Conservation (phyloP, 176 grass and related monocot genomes). For the Calamus simplicifolius region DNA sequence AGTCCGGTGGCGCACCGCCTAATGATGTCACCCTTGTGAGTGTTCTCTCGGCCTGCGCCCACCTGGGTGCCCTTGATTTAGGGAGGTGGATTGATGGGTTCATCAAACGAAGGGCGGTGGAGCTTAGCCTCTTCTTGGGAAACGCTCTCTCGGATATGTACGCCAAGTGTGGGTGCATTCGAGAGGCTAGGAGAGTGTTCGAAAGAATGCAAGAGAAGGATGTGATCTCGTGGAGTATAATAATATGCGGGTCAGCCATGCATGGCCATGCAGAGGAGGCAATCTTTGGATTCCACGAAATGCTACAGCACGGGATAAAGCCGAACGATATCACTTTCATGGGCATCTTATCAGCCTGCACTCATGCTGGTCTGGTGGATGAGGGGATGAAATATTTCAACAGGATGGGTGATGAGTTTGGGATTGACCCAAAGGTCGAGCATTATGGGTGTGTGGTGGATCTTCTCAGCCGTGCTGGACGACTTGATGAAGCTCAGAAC, state of each 20-base stretch:
- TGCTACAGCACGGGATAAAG: conserved; percentile 4
- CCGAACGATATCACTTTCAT: conserved; percentile 49
- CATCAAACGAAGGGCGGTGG: neutral
- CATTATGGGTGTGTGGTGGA: conserved; percentile 50
- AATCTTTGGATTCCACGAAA: conserved; percentile 17
- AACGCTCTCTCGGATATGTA: conserved; percentile 53
- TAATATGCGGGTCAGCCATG: conserved; percentile 37
- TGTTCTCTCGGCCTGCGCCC: conserved; percentile 29
- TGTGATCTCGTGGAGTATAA: conserved; percentile 48
- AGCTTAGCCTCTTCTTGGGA: conserved; percentile 19
- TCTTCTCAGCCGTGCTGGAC: conserved; percentile 35
- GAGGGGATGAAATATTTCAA: conserved; percentile 29
- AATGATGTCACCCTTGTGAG: conserved; percentile 34
- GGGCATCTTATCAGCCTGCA: conserved; percentile 44
- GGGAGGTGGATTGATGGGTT: conserved; percentile 24
- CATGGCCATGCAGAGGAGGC: conserved; percentile 40
- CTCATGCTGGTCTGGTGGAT: conserved; percentile 36
- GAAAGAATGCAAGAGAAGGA: conserved; percentile 10
- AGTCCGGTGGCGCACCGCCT: neutral
- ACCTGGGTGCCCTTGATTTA: conserved; percentile 25
- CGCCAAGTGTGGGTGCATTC: conserved; percentile 41
- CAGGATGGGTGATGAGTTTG: conserved; percentile 23
- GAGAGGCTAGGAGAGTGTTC: conserved; percentile 24
- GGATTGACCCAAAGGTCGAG: conserved; percentile 19
- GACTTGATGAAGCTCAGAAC: conserved; percentile 22